Evolutionary conservation across 1,284 basidiomycete species (phyloP).

Genomic region (Porphyrellus sp.): DNA sequence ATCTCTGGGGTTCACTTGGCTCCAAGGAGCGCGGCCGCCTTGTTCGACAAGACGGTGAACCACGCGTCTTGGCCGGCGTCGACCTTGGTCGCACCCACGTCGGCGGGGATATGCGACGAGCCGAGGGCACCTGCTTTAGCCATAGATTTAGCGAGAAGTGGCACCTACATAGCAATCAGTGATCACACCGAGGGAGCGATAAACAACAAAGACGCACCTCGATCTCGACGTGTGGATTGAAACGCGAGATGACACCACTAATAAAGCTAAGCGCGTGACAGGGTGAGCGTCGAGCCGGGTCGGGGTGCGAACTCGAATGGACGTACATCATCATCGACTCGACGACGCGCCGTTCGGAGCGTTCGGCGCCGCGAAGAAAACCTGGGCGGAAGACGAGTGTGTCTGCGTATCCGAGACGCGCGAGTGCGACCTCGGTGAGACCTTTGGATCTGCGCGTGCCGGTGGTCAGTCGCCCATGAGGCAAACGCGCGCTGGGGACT

Average conservation of each 20-base stretch:
- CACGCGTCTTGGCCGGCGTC: constrained; percentile 15
- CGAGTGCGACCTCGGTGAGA: constrained; percentile 66
- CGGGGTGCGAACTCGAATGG: too few species aligned
- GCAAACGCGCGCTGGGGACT: background rate
- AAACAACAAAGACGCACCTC: constrained; percentile 33
- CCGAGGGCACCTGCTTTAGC: constrained; percentile 28
- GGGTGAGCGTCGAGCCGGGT: too few species aligned
- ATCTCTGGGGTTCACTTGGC: constrained; percentile 1
- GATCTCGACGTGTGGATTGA: constrained; percentile 45
- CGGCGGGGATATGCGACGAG: constrained; percentile 17
- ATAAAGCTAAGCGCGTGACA: constrained; percentile 34
- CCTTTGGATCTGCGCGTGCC: constrained; percentile 58
- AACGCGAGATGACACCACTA: constrained; percentile 37
- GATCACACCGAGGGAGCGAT: background rate
- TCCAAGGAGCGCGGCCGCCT: constrained; percentile 23
- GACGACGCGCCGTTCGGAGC: constrained; percentile 38
- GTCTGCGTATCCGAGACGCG: constrained; percentile 62
- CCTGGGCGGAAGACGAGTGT: constrained; percentile 68
- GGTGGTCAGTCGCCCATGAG: background rate
- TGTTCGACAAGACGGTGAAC: constrained; percentile 29
- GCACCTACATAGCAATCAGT: constrained; percentile 6
- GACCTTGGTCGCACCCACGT: constrained; percentile 21
- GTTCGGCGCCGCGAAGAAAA: constrained; percentile 43
- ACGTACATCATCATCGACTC: constrained; percentile 47
- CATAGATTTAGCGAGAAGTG: constrained; percentile 25